phyloP scores from a whole-genome alignment of 202 grass and related monocot genomes.

The Tripidium arundinaceum region DNA sequence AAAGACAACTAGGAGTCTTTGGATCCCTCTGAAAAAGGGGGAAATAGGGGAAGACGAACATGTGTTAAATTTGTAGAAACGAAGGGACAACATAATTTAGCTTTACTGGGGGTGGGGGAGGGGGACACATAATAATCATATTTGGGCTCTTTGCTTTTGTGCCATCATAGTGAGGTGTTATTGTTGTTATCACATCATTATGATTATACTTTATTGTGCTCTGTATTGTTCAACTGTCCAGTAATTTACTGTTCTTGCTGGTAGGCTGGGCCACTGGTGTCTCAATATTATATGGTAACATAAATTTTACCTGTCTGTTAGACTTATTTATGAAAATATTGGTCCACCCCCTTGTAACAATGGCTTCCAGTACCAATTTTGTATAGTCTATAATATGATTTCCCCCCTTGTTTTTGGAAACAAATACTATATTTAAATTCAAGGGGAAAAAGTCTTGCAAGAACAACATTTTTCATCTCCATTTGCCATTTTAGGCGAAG shows the following conservation, averaged over 20 bases:
- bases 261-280: background rate
- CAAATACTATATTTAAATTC: constrained; percentile 26
- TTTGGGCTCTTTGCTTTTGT: background rate
- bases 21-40: too few relatives aligned
- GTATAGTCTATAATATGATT: background rate
- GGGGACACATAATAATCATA: background rate
- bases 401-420: background rate
- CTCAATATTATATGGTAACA: background rate
- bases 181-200: background rate
- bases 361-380: background rate
- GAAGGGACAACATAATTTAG: too few relatives aligned
- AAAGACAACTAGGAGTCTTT: too few relatives aligned
- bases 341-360: background rate
- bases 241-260: background rate
- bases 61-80: too few relatives aligned
- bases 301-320: background rate
- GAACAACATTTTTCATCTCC: constrained; percentile 14
- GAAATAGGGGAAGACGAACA: too few relatives aligned
- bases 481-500: constrained; percentile 63
- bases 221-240: background rate
- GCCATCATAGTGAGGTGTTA: too few relatives aligned
- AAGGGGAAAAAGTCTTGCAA: background rate
- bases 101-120: too few relatives aligned
- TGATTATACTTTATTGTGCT: background rate
- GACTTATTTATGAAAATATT: background rate